A percentile compares a stretch with the other conserved stretches of the same genome.
These are phyloP conservation scores for Lecanosticta acicola DNA, from an alignment of 2,329 filamentous ascomycete species.

Conservation along the genomic window DNA sequence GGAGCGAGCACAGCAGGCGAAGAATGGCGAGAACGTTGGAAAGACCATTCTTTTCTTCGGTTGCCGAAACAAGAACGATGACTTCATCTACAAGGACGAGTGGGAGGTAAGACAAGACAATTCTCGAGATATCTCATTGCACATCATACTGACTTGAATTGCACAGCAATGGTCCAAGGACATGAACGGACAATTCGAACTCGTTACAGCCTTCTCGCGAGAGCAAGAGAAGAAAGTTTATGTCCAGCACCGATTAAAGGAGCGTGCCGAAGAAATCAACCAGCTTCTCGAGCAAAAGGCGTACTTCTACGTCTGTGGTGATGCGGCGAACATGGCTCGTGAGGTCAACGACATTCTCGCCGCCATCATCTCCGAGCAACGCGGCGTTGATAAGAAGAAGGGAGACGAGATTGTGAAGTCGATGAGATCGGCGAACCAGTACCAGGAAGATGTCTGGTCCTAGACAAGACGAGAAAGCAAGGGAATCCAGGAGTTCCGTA, in stretches of 20 bases:
- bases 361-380: constrained; percentile 79
- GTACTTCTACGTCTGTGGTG: constrained; percentile 97
- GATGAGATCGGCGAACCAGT: constrained; percentile 91
- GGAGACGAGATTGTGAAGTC: constrained; percentile 95
- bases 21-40: constrained; percentile 75
- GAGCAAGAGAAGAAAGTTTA: constrained; percentile 85
- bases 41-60: constrained; percentile 91
- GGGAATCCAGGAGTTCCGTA: neutral
- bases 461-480: constrained; percentile 25
- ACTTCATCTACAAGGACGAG: constrained; percentile 87
- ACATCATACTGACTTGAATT: constrained; percentile 11
- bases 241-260: constrained; percentile 86
- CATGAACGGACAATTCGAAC: constrained; percentile 81
- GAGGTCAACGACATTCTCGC: constrained; percentile 64
- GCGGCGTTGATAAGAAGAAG: constrained; percentile 76
- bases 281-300: constrained; percentile 79
- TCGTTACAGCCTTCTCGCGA: constrained; percentile 93
- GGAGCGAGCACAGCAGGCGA: constrained; percentile 78
- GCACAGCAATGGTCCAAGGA: constrained; percentile 71
- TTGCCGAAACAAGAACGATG: constrained; percentile 79
- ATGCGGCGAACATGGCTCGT: constrained; percentile 73
- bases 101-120: constrained; percentile 70
- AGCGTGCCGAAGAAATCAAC: constrained; percentile 77
- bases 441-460: constrained; percentile 78
- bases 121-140: neutral